Percentiles rank a stretch among this genome's conserved stretches.
These are phyloP conservation scores for Eucalyptus sp. DNA, from an alignment of 345 rosid genomes.

Conservation along the genomic window DNA sequence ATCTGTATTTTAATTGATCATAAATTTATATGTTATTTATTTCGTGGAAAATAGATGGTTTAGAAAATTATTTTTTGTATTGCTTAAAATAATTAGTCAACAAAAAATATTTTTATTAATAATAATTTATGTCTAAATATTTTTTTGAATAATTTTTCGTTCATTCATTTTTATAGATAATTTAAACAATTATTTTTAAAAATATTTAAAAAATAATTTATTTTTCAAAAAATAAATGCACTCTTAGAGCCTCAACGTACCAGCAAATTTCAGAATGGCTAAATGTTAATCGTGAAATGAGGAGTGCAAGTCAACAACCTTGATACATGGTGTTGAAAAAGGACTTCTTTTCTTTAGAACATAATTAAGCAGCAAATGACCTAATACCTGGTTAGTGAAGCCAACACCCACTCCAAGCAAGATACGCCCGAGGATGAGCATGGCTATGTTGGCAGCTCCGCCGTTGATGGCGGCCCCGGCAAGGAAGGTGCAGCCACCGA, in stretches of 20 bases:
- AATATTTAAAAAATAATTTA: accelerated
- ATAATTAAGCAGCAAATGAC: neutral
- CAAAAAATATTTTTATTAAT: too few species aligned
- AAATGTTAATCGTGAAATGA: neutral
- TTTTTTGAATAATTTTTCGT: too few species aligned
- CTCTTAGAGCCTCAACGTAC: too few species aligned
- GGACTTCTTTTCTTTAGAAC: neutral
- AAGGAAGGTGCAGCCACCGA: slow-evolving; percentile 70
- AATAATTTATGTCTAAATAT: too few species aligned
- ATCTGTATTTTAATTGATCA: neutral
- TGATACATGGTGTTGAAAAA: neutral
- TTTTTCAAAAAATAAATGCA: too few species aligned
- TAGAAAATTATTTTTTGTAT: too few species aligned
- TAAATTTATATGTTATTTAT: neutral
- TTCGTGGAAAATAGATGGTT: neutral
- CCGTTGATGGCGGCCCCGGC: slow-evolving; percentile 67
- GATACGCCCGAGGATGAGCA: slow-evolving; percentile 80
- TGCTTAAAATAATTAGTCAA: neutral
- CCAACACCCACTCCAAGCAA: slow-evolving; percentile 89
- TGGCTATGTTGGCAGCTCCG: slow-evolving; percentile 44
- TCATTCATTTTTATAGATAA: too few species aligned
- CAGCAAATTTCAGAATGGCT: too few species aligned
- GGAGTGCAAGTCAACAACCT: neutral
- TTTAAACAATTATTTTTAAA: too few species aligned
- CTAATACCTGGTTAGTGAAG: slow-evolving; percentile 67